Percentiles rank a stretch among this genome's conserved stretches.
These are phyloP conservation scores for Infundibulicybe gibba DNA, from an alignment of 768 basidiomycete species.

Conservation along the genomic window DNA sequence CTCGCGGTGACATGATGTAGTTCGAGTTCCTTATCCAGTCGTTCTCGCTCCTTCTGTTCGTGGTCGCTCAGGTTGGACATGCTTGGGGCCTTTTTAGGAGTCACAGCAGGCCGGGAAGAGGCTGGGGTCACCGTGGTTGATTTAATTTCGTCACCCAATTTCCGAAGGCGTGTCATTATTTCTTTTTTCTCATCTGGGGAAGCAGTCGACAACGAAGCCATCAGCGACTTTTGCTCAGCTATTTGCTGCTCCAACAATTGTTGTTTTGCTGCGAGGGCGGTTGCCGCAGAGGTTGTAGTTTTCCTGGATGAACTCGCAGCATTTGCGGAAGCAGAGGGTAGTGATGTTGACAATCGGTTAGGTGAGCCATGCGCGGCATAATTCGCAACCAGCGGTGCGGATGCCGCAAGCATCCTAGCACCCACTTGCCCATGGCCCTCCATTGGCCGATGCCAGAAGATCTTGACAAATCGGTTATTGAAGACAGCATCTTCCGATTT, in stretches of 20 bases:
- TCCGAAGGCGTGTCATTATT: constrained; percentile 72
- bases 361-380: constrained; percentile 29
- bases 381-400: constrained; percentile 72
- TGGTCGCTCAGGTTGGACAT: constrained; percentile 27
- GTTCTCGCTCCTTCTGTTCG: constrained; percentile 57
- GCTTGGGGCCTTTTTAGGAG: constrained; percentile 15
- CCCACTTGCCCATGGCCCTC: constrained; percentile 86
- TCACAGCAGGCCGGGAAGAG: constrained; percentile 17
- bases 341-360: neutral
- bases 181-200: constrained; percentile 72
- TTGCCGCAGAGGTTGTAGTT: constrained; percentile 27
- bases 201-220: constrained; percentile 64
- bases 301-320: constrained; percentile 30
- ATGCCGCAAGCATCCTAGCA: constrained; percentile 74
- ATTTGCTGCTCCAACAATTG: constrained; percentile 79
- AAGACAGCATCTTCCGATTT: constrained; percentile 95
- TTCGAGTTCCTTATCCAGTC: constrained; percentile 84
- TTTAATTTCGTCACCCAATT: constrained; percentile 79
- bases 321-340: constrained; percentile 12
- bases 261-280: constrained; percentile 69
- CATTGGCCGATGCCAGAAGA: constrained; percentile 94
- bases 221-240: constrained; percentile 82
- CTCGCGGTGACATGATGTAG: constrained; percentile 42
- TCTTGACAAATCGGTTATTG: constrained; percentile 89
- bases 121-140: constrained; percentile 16